These are phyloP conservation scores for Sporisorium exsertum DNA, from an alignment of 1,284 basidiomycete genomes.

Conservation along the genomic window DNA sequence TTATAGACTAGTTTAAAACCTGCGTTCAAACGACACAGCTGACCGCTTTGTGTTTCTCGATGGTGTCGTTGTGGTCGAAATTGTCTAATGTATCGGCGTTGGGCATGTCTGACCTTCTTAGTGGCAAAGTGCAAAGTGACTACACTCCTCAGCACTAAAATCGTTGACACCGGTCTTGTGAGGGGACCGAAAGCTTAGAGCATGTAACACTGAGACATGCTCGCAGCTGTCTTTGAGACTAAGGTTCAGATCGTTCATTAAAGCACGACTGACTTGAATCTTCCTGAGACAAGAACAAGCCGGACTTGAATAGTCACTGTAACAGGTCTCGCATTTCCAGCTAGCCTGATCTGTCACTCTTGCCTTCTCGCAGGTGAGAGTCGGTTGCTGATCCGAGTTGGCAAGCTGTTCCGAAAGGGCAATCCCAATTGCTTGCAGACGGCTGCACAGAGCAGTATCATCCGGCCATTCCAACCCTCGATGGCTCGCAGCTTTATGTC, in stretches of 20 bases:
- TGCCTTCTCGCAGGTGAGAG: neutral
- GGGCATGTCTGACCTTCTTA: neutral
- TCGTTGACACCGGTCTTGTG: neutral
- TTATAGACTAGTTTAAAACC: no score
- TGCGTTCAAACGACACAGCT: no score
- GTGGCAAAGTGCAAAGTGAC: no score
- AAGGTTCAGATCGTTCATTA: neutral
- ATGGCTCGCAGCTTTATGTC: neutral
- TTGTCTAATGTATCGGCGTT: neutral
- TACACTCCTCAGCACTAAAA: no score
- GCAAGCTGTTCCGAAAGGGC: neutral
- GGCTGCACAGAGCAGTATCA: no score
- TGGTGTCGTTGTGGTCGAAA: no score
- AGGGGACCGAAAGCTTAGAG: neutral
- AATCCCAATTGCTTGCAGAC: neutral
- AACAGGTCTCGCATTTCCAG: neutral
- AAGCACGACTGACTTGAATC: neutral
- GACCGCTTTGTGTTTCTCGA: no score
- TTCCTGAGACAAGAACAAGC: slow-evolving; percentile 2
- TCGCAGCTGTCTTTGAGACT: neutral
- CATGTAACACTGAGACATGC: slow-evolving; percentile 6
- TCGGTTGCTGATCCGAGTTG: neutral
- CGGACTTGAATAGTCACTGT: neutral
- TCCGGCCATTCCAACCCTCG: no score
- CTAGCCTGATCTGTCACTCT: neutral